Percentiles rank a stretch among this genome's conserved stretches.
phyloP scores from a whole-genome alignment of 345 rosid genomes.

The Heritiera littoralis region DNA sequence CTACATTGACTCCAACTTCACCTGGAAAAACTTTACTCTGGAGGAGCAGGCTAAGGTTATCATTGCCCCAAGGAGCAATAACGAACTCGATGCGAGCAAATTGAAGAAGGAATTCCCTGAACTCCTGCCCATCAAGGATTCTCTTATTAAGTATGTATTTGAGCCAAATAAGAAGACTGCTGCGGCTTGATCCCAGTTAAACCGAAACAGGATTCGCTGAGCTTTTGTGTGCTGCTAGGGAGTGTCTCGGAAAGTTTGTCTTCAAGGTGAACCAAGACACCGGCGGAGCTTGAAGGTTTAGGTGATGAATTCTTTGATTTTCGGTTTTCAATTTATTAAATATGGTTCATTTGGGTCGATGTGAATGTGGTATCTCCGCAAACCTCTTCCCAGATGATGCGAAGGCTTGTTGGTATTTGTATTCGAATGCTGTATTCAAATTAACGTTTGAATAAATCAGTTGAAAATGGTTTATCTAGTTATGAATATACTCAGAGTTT shows the following conservation, averaged over 20 bases:
- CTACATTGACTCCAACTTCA: conserved; percentile 61
- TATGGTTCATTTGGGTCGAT: conserved; percentile 28
- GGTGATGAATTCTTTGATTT: conserved; percentile 30
- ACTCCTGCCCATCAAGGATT: conserved; percentile 75
- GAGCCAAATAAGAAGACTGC: conserved; percentile 70
- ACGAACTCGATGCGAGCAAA: conserved; percentile 74
- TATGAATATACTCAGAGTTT: not conserved
- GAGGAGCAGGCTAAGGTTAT: conserved; percentile 92
- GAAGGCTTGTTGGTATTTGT: conserved; percentile 29
- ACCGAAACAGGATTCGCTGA: conserved; percentile 34
- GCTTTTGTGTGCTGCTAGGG: conserved; percentile 25
- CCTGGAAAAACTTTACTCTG: conserved; percentile 84
- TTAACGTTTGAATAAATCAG: conserved; percentile 37
- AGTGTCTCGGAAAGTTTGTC: conserved; percentile 33
- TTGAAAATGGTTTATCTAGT: conserved; percentile 17
- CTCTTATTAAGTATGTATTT: conserved; percentile 71
- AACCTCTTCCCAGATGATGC: conserved; percentile 17
- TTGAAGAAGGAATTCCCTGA: conserved; percentile 80
- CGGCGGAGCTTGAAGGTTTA: conserved; percentile 33
- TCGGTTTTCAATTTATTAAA: conserved; percentile 24
- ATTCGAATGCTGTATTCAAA: conserved; percentile 33
- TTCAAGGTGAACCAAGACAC: conserved; percentile 41
- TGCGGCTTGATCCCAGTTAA: conserved; percentile 36
- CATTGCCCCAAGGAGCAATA: conserved; percentile 87
- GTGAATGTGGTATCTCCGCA: conserved; percentile 26